Evolutionary conservation across 169 alveolate species (phyloP), one percentile per base, ranked within the genome.

Genomic region (Plasmodium vinckei): DNA sequence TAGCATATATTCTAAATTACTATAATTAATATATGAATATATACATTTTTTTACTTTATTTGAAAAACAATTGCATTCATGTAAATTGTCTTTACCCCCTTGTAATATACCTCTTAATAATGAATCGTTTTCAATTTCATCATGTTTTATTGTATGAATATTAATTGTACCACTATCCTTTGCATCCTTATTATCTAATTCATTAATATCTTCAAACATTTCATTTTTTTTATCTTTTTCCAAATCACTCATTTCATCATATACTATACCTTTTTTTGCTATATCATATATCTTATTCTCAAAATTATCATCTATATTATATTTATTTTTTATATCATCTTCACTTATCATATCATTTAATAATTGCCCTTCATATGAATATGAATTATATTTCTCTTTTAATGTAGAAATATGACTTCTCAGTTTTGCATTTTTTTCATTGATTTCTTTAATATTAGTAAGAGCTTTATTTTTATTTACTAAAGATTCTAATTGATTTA

Each of bases 121-220:
- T 17, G 53, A 67, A 5, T 51, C 82, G 54, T 82, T 82, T 53
- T 82, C 84, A 23, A 42, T 51, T 67, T 82, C 53, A 17, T 23
- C 44, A 47, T 82, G 54, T 56, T 82, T 82, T 23, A 82, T 17
- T 13, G 68, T 7, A 46, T 68, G 72, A 47, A 60, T 67, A 82
- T 44, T 82, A 42, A 82, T 65, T 1, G 90, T 67, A 15, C 90
- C 90, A 46, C 90, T 82, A 13, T 68, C 82, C 9, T 53, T 47
- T 9, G 72, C 23, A 7, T 65, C 90, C 9, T 82, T 53, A 54
- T 82, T 82, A 39, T 82, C 90, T 27, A 82, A 67, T 17, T 82
- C 67, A 27, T 82, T 82, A 10, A 82, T 70, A n/a, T 82, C 90
- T 39, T 56, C 90, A 54, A 82, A 82, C 90, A 65, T 82, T 12